These are phyloP conservation scores for Tricholoma sp. DNA, from an alignment of 768 basidiomycete genomes.

Conservation along the genomic window DNA sequence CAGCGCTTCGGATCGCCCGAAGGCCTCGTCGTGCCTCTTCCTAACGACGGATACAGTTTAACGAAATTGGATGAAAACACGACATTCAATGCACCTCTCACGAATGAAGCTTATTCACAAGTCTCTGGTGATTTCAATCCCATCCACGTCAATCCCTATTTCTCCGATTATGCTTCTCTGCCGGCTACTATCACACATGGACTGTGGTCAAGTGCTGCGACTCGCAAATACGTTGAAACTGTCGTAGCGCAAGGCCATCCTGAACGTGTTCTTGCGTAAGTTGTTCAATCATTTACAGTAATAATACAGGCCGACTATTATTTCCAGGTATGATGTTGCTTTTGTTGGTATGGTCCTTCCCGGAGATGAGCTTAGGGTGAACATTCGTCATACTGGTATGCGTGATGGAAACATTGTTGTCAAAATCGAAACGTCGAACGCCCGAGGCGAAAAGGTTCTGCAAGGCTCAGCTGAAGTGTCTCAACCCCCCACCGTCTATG, in stretches of 20 bases:
- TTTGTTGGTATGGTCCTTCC: slow-evolving; percentile 98
- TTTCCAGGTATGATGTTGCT: slow-evolving; percentile 76
- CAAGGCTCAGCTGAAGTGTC: slow-evolving; percentile 90
- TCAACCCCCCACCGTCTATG: slow-evolving; percentile 89
- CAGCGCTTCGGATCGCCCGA: slow-evolving; percentile 84
- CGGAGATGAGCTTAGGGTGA: slow-evolving; percentile 79
- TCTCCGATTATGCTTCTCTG: slow-evolving; percentile 87
- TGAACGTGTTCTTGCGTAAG: slow-evolving; percentile 83
- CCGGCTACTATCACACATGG: slow-evolving; percentile 98
- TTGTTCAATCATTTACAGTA: slow-evolving; percentile 16
- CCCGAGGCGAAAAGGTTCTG: slow-evolving; percentile 85
- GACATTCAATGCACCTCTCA: slow-evolving; percentile 76
- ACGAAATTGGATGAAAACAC: slow-evolving; percentile 55
- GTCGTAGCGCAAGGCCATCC: slow-evolving; percentile 91
- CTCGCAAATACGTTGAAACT: slow-evolving; percentile 87
- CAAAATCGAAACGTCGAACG: slow-evolving; percentile 81
- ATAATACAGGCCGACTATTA: slow-evolving; percentile 5
- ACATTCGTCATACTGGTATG: slow-evolving; percentile 88
- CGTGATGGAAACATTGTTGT: slow-evolving; percentile 90
- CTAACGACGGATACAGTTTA: slow-evolving; percentile 85
- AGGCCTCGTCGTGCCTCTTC: slow-evolving; percentile 70
- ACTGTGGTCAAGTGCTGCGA: slow-evolving; percentile 94
- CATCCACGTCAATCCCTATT: slow-evolving; percentile 98
- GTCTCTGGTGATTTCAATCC: slow-evolving; percentile 99
- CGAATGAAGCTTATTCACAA: slow-evolving; percentile 94